A percentile compares a stretch with the other conserved stretches of the same genome.
Evolutionary conservation across 352 stramenopile species (phyloP).

Genomic region (Pythium coloratum): DNA sequence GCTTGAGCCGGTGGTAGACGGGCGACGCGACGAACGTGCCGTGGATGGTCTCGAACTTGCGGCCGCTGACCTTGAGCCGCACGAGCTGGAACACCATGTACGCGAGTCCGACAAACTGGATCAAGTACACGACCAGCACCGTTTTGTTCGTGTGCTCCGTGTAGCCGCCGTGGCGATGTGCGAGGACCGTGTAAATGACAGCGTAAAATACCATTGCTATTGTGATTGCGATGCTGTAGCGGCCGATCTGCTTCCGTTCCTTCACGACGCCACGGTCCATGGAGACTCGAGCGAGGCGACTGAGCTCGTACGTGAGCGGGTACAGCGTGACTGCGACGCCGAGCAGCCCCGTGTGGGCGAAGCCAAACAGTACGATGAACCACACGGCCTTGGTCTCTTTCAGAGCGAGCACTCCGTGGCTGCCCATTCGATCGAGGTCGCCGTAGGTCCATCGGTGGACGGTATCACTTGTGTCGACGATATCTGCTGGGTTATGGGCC

Average conservation of each 20-base stretch:
- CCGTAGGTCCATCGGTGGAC: no score
- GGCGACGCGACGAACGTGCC: conserved; percentile 63
- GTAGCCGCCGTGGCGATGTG: conserved; percentile 32
- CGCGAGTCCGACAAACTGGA: conserved; percentile 48
- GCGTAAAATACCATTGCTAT: no score
- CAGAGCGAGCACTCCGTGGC: no score
- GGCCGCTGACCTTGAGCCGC: conserved; percentile 45
- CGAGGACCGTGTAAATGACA: no score
- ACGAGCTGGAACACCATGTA: conserved; percentile 57
- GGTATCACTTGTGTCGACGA: background rate
- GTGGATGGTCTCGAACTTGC: conserved; percentile 67
- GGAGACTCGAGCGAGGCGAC: no score
- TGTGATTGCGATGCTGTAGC: conserved; percentile 27
- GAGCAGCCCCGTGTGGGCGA: no score
- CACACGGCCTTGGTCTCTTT: no score
- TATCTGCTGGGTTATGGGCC: background rate
- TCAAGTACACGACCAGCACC: conserved; percentile 44
- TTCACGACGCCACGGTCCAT: no score
- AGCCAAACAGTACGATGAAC: no score
- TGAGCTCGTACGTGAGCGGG: no score
- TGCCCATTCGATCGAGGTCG: no score
- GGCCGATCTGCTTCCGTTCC: conserved; percentile 26
- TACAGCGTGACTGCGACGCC: no score
- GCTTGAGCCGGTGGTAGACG: conserved; percentile 68
- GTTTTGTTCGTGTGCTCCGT: conserved; percentile 45